Conservation (phyloP, 768 basidiomycete genomes). For the Rhizopogon roseolus region DNA sequence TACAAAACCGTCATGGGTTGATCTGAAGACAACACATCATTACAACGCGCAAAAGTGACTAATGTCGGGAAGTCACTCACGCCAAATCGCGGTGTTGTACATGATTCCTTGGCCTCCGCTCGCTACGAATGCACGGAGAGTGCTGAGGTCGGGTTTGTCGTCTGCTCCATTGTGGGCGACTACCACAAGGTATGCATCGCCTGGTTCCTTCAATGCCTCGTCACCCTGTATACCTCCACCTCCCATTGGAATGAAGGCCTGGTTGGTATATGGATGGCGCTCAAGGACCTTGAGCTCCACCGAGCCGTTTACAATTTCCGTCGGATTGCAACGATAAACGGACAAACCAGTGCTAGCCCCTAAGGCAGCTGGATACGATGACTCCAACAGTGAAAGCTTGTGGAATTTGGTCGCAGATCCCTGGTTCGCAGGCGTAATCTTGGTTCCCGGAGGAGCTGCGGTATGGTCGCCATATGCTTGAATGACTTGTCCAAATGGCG, state of each 20-base stretch:
- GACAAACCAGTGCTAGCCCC: slow-evolving; percentile 69
- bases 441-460: slow-evolving; percentile 62
- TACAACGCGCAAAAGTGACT: slow-evolving; percentile 3
- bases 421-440: slow-evolving; percentile 79
- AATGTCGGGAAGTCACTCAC: slow-evolving; percentile 45
- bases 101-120: slow-evolving; percentile 79
- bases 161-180: slow-evolving; percentile 77
- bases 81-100: slow-evolving; percentile 85
- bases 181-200: slow-evolving; percentile 71
- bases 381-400: slow-evolving; percentile 70
- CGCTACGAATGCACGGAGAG: slow-evolving; percentile 79
- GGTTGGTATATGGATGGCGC: slow-evolving; percentile 84
- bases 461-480: slow-evolving; percentile 75
- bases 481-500: slow-evolving; percentile 85
- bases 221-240: slow-evolving; percentile 39
- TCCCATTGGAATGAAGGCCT: slow-evolving; percentile 95
- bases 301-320: slow-evolving; percentile 37
- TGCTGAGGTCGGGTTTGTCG: slow-evolving; percentile 72
- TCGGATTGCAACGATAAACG: slow-evolving; percentile 76
- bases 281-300: slow-evolving; percentile 75
- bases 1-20: slow-evolving; percentile 87
- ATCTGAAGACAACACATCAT: slow-evolving; percentile 42
- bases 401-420: slow-evolving; percentile 93
- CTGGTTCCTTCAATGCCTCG: slow-evolving; percentile 41
- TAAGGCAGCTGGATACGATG: slow-evolving; percentile 55